Evolutionary conservation across 768 basidiomycete species (phyloP).

Genomic region (Butyriboletus loyo): DNA sequence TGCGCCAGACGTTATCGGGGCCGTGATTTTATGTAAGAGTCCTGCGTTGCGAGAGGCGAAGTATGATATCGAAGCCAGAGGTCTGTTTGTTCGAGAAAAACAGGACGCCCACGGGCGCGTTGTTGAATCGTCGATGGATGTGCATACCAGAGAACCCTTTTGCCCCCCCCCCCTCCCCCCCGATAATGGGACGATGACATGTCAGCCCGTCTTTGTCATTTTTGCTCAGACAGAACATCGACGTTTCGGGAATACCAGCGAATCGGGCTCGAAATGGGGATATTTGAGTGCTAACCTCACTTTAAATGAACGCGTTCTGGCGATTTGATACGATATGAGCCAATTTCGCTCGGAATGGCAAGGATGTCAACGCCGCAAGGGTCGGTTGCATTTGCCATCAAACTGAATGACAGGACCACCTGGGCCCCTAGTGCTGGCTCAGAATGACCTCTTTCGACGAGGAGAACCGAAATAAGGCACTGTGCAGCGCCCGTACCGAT

Average conservation of each 20-base stretch:
- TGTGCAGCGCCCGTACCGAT: neutral
- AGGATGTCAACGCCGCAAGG: neutral
- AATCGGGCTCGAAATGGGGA: neutral
- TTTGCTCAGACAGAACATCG: neutral
- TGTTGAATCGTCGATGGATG: neutral
- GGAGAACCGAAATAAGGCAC: no score
- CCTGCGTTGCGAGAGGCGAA: no score
- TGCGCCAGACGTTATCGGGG: neutral
- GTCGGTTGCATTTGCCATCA: neutral
- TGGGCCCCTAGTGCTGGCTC: no score
- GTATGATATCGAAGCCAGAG: no score
- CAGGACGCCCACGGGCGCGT: neutral
- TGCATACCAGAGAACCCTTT: neutral
- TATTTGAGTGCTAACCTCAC: no score
- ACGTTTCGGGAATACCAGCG: neutral
- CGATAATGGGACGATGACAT: neutral
- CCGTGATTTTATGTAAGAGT: no score
- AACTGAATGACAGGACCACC: no score
- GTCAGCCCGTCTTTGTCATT: neutral
- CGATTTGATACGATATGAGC: neutral
- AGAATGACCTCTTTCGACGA: no score
- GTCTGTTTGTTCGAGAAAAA: neutral
- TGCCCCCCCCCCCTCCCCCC: neutral
- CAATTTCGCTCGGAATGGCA: neutral
- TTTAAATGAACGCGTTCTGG: neutral